Percentiles rank a stretch among this genome's conserved stretches.
Conservation (phyloP, 345 rosid genomes). For the Tarenaya hassleriana region DNA sequence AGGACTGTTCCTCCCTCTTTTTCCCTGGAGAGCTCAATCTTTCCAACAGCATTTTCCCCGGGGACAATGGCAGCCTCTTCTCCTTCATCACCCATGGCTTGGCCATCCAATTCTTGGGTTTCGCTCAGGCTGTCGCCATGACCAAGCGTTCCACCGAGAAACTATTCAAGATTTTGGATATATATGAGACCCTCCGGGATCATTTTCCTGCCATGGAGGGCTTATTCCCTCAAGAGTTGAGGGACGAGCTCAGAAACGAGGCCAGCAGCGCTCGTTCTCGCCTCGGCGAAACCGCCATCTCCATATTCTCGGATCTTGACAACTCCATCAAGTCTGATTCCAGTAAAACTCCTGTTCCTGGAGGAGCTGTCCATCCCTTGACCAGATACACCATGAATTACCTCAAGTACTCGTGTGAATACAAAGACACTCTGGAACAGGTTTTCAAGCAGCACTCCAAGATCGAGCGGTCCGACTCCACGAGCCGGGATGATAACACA, state of each 20-base stretch:
- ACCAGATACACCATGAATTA: slow-evolving; percentile 90
- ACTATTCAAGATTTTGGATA: slow-evolving; percentile 73
- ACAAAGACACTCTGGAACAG: slow-evolving; percentile 69
- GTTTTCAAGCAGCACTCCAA: slow-evolving; percentile 69
- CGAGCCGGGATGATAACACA: too few relatives aligned
- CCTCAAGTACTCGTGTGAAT: slow-evolving; percentile 63
- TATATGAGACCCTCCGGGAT: slow-evolving; percentile 67
- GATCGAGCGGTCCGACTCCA: slow-evolving; percentile 61
- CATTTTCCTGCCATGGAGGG: slow-evolving; percentile 33
- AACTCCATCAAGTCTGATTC: slow-evolving; percentile 64
- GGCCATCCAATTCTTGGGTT: slow-evolving; percentile 61
- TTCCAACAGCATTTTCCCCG: slow-evolving; percentile 39
- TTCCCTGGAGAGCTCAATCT: slow-evolving; percentile 58
- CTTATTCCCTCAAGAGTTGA: slow-evolving; percentile 38
- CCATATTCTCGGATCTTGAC: slow-evolving; percentile 65
- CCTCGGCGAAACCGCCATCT: slow-evolving; percentile 65
- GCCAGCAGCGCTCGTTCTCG: slow-evolving; percentile 40
- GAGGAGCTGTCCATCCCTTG: slow-evolving; percentile 84
- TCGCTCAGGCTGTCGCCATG: slow-evolving; percentile 71
- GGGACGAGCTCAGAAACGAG: slow-evolving; percentile 47
- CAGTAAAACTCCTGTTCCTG: slow-evolving; percentile 63
- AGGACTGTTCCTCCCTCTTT: slow-evolving; percentile 43
- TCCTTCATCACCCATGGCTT: slow-evolving; percentile 43
- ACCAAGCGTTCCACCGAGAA: slow-evolving; percentile 64
- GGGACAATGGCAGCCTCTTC: slow-evolving; percentile 37